A percentile compares a stretch with the other conserved stretches of the same genome.
Evolutionary conservation across 768 basidiomycete genomes (phyloP).

Genomic region (Hypholoma fasciculare): DNA sequence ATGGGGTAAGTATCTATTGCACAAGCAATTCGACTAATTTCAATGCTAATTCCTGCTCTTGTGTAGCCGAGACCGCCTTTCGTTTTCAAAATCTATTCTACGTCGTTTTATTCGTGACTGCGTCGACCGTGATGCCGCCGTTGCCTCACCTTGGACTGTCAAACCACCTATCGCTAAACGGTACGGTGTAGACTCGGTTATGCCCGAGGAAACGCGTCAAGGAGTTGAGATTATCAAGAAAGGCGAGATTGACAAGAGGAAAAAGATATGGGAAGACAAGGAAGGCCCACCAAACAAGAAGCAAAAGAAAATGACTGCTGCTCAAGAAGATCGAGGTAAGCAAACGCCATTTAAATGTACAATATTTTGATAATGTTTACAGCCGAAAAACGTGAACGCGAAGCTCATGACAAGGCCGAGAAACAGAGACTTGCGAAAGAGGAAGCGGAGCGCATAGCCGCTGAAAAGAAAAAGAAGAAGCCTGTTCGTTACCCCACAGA

Average conservation of each 20-base stretch:
- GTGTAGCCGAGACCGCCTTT: conserved; percentile 86
- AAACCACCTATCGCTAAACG: conserved; percentile 81
- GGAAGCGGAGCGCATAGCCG: conserved; percentile 69
- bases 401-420: conserved; percentile 70
- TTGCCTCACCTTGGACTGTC: conserved; percentile 95
- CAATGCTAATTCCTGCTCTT: conserved; percentile 1
- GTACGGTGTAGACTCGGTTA: conserved; percentile 82
- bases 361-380: conserved; percentile 25
- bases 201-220: conserved; percentile 83
- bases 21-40: not conserved
- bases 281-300: conserved; percentile 83
- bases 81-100: conserved; percentile 96
- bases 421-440: conserved; percentile 64
- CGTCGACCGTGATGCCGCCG: conserved; percentile 87
- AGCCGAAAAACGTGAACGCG: conserved; percentile 68
- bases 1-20: conserved; percentile 64
- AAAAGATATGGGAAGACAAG: conserved; percentile 88
- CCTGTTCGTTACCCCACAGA: conserved; percentile 92
- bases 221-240: conserved; percentile 81
- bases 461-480: conserved; percentile 87
- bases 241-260: conserved; percentile 90
- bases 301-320: conserved; percentile 74
- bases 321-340: conserved; percentile 75
- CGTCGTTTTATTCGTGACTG: conserved; percentile 96
- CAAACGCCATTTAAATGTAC: conserved; percentile 7